These are phyloP conservation scores for Sinapis alba DNA, from an alignment of 441 rosid genomes.

Conservation along the genomic window DNA sequence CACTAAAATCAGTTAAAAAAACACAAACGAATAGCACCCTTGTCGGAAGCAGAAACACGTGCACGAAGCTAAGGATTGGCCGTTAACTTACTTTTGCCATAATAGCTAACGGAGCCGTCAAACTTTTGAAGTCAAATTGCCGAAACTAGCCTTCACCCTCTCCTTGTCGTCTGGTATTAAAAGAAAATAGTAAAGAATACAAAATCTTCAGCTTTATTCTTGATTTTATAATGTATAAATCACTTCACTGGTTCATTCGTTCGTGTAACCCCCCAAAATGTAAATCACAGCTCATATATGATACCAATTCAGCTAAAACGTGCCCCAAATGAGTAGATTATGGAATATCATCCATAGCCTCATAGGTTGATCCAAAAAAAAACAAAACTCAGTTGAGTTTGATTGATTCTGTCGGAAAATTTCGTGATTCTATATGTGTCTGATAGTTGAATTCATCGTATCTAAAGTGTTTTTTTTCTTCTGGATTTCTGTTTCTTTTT, in stretches of 20 bases:
- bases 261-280: conserved; percentile 13
- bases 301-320: conserved; percentile 34
- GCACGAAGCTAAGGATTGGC: background rate
- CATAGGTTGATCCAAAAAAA: background rate
- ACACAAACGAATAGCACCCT: no score
- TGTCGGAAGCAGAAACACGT: no score
- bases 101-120: conserved; percentile 26
- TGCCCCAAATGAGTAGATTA: conserved; percentile 6
- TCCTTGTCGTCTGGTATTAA: conserved; percentile 13
- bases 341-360: conserved; percentile 25
- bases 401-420: background rate
- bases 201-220: conserved; percentile 31
- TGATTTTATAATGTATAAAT: conserved; percentile 17
- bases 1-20: no score
- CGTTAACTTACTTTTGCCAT: background rate
- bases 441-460: conserved; percentile 21
- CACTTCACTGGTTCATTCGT: conserved; percentile 37
- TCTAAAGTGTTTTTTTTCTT: conserved; percentile 27
- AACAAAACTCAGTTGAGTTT: conserved; percentile 9
- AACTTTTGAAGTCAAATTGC: background rate
- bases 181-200: conserved; percentile 15
- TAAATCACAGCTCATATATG: conserved; percentile 26
- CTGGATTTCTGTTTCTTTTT: background rate
- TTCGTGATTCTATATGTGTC: conserved; percentile 2
- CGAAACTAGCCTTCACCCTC: conserved; percentile 19